Conservation (phyloP, 306 rosid species). For the Dalbergia cochinchinensis region DNA sequence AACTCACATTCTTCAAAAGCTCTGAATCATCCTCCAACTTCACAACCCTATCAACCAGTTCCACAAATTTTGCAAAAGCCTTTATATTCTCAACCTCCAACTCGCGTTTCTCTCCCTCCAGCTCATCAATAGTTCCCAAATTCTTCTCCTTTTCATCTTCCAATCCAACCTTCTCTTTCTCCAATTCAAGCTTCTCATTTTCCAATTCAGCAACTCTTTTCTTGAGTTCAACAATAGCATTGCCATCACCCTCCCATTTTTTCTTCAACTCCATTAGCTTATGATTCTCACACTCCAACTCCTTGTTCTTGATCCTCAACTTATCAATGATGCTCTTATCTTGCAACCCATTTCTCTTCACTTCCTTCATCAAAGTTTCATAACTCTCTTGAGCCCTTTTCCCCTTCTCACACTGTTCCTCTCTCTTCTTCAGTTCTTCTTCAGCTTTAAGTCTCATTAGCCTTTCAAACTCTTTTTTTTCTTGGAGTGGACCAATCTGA, state of each 20-base stretch:
- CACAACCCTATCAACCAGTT: background rate
- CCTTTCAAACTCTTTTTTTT: constrained; percentile 2
- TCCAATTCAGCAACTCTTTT: constrained; percentile 14
- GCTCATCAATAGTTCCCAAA: background rate
- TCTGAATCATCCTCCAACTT: constrained; percentile 15
- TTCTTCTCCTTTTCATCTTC: constrained; percentile 14
- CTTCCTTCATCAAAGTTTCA: constrained; percentile 41
- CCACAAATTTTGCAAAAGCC: background rate
- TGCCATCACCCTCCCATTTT: background rate
- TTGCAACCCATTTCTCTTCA: background rate
- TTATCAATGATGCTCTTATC: background rate
- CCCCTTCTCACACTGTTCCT: constrained; percentile 24
- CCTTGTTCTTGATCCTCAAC: background rate
- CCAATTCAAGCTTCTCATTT: constrained; percentile 35
- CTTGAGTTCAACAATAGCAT: background rate
- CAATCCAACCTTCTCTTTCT: constrained; percentile 30
- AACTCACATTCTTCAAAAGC: background rate
- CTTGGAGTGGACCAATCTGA: background rate
- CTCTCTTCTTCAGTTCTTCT: constrained; percentile 30
- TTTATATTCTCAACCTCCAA: background rate
- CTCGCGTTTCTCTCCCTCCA: background rate
- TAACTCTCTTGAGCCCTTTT: background rate
- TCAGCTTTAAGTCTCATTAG: constrained; percentile 4
- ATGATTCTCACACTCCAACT: background rate
- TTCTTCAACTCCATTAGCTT: constrained; percentile 21